A percentile compares a stretch with the other conserved stretches of the same genome.
These are phyloP conservation scores for Alternaria incomplexa DNA, from an alignment of 2,329 filamentous ascomycete species.

Conservation along the genomic window DNA sequence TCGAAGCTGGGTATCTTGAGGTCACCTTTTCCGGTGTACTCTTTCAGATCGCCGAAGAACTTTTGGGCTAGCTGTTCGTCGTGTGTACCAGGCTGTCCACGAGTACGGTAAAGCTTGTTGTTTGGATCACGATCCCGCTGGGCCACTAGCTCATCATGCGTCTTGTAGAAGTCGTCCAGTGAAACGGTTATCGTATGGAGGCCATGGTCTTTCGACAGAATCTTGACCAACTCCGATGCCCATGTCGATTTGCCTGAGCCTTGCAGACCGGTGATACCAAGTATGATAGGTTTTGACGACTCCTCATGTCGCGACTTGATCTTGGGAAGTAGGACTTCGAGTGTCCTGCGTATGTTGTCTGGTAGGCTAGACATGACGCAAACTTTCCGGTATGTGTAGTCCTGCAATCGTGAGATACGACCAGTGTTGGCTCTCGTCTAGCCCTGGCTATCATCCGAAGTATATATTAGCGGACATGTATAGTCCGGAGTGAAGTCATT, in stretches of 20 bases:
- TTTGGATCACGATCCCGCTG: constrained; percentile 69
- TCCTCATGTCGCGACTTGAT: constrained; percentile 25
- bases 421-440: background rate
- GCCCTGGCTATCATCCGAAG: background rate
- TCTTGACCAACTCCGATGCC: constrained; percentile 54
- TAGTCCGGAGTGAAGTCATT: background rate
- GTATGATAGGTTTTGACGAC: constrained; percentile 72
- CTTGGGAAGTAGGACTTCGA: constrained; percentile 37
- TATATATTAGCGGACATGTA: background rate
- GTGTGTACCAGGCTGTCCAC: constrained; percentile 85
- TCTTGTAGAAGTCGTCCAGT: constrained; percentile 87
- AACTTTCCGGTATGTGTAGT: background rate
- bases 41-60: constrained; percentile 67
- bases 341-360: constrained; percentile 35
- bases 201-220: constrained; percentile 31
- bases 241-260: constrained; percentile 92
- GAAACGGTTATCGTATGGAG: constrained; percentile 42
- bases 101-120: constrained; percentile 79
- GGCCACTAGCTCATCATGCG: constrained; percentile 69
- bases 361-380: constrained; percentile 34
- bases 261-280: constrained; percentile 90
- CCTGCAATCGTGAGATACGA: background rate
- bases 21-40: constrained; percentile 54
- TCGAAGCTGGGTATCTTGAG: constrained; percentile 78
- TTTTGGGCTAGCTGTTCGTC: constrained; percentile 69